phyloP scores from a whole-genome alignment of 164 flowering plant species.

The Berberis thunbergii region DNA sequence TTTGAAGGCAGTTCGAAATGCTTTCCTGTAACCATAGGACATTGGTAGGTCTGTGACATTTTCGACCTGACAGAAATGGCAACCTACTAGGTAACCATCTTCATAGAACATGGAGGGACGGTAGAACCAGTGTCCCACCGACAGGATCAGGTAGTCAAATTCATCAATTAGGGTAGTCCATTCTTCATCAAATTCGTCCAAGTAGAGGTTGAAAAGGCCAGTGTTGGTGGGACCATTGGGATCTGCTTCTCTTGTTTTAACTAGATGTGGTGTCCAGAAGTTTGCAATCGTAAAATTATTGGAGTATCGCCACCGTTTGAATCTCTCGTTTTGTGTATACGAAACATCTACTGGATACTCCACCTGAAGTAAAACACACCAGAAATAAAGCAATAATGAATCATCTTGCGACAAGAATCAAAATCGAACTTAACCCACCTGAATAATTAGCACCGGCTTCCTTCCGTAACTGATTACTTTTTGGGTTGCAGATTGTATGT shows the following conservation, averaged over 20 bases:
- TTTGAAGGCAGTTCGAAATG: constrained; percentile 43
- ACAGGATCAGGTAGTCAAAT: constrained; percentile 53
- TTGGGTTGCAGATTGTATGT: neutral
- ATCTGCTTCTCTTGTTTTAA: constrained; percentile 8
- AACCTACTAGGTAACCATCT: constrained; percentile 28
- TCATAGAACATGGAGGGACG: constrained; percentile 41
- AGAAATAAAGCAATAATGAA: too few species aligned
- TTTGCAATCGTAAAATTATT: constrained; percentile 8
- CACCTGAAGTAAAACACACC: neutral
- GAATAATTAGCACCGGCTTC: too few species aligned
- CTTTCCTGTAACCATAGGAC: constrained; percentile 41
- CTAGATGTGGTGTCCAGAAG: constrained; percentile 9
- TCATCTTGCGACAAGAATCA: too few species aligned
- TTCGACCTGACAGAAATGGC: constrained; percentile 32
- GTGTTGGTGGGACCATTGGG: constrained; percentile 8
- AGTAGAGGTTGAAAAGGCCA: constrained; percentile 24
- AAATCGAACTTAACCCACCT: too few species aligned
- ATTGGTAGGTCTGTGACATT: constrained; percentile 36
- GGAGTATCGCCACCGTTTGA: neutral
- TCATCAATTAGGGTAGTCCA: constrained; percentile 37
- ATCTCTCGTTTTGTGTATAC: neutral
- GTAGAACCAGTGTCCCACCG: constrained; percentile 63
- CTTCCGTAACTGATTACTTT: too few species aligned
- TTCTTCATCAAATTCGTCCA: constrained; percentile 30
- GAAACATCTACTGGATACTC: constrained; percentile 11